Conservation (phyloP, 176 grass and related monocot species). For the sorghum (Sorghum bicolor) region Sorghum_bicolor_NCBIv3 NC_012871.2:64817501-64818000, state of each 20-base stretch:
- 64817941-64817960: conserved; percentile 49
- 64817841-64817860: neutral
- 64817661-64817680: neutral
- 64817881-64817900: neutral
- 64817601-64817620: neutral
- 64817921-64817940: conserved; percentile 8
- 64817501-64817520: neutral
- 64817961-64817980: conserved; percentile 58
- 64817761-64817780: neutral
- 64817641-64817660: neutral
- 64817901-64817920: neutral
- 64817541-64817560: neutral
- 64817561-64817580: neutral
- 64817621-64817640: neutral
- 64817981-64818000: conserved; percentile 54
- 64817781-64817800: neutral
- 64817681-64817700: neutral
- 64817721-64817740: neutral
- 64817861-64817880: neutral
- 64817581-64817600: neutral
- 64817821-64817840: neutral
- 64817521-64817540: neutral
- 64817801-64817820: neutral
- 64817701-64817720: neutral
- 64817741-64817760: neutral